Percentiles rank a stretch among this genome's conserved stretches.
phyloP scores from a whole-genome alignment of 2,329 filamentous ascomycete genomes.

The Colletotrichum sp. region DNA sequence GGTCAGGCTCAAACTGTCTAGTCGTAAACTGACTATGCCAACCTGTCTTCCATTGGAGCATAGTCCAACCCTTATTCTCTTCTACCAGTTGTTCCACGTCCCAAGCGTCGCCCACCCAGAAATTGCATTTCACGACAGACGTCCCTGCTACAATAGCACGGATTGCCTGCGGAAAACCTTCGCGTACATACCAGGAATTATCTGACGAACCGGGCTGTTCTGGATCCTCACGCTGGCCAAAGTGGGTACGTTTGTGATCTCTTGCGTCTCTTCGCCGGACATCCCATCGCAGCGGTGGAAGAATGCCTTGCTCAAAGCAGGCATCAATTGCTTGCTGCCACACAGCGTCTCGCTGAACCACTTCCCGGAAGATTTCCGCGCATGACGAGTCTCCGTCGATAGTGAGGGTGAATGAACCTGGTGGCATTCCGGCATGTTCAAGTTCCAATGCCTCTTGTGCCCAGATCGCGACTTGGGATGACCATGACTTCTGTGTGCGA shows the following conservation, averaged over 20 bases:
- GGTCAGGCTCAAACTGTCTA: neutral
- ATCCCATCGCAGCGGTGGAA: neutral
- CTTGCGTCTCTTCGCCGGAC: neutral
- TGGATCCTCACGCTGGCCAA: neutral
- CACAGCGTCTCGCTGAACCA: neutral
- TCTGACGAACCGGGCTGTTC: neutral
- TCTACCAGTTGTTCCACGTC: neutral
- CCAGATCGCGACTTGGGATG: no score
- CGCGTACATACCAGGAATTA: neutral
- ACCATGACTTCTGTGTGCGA: no score
- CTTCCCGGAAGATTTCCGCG: neutral
- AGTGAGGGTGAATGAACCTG: neutral
- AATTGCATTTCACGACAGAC: neutral
- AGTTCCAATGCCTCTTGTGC: neutral
- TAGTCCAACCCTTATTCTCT: neutral
- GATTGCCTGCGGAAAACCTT: neutral
- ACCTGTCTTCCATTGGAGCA: neutral
- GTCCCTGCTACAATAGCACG: neutral
- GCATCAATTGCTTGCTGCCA: neutral
- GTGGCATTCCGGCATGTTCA: neutral
- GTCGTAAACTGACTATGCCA: neutral
- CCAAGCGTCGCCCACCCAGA: neutral
- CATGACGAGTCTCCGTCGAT: neutral
- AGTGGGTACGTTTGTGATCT: neutral
- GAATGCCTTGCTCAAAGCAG: neutral